phyloP scores from a whole-genome alignment of 768 basidiomycete species.

The Chiua virens region DNA sequence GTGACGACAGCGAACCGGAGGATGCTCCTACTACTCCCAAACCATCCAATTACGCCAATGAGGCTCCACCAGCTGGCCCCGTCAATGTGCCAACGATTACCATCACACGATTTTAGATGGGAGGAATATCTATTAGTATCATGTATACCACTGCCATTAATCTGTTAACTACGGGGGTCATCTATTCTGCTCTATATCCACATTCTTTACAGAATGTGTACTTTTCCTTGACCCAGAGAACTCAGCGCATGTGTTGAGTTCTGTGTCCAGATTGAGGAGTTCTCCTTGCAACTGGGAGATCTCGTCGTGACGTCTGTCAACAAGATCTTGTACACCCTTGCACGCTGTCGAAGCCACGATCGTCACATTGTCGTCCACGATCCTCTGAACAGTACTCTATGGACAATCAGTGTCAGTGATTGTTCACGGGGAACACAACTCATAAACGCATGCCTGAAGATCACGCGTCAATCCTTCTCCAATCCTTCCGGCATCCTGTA shows the following conservation, averaged over 20 bases:
- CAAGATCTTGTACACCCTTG: conserved; percentile 41
- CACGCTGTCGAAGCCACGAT: conserved; percentile 53
- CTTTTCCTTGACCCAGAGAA: conserved; percentile 8
- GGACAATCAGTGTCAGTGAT: conserved; percentile 1
- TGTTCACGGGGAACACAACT: not conserved
- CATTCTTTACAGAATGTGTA: not conserved
- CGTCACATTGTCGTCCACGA: conserved; percentile 52
- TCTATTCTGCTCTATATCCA: conserved; percentile 18
- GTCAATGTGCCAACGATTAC: conserved; percentile 26
- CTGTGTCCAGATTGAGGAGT: conserved; percentile 39
- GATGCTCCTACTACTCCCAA: conserved; percentile 19
- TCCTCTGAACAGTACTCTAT: conserved; percentile 47
- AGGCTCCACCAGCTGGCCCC: conserved; percentile 7
- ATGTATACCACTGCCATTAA: conserved; percentile 27
- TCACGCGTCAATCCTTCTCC: conserved; percentile 65
- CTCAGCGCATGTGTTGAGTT: conserved; percentile 22
- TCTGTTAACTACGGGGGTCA: conserved; percentile 2
- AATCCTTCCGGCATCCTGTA: conserved; percentile 63
- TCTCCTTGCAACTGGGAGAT: conserved; percentile 44
- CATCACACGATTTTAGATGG: conserved; percentile 24
- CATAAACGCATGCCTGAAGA: conserved; percentile 46
- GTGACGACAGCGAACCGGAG: conserved; percentile 62
- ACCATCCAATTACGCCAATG: conserved; percentile 1
- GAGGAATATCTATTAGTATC: conserved; percentile 21
- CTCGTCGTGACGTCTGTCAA: conserved; percentile 44